Percentiles rank a stretch among this genome's conserved stretches.
Conservation (phyloP, 192 early-diverging fungal genomes). For the Rhizophagus clarus region DNA sequence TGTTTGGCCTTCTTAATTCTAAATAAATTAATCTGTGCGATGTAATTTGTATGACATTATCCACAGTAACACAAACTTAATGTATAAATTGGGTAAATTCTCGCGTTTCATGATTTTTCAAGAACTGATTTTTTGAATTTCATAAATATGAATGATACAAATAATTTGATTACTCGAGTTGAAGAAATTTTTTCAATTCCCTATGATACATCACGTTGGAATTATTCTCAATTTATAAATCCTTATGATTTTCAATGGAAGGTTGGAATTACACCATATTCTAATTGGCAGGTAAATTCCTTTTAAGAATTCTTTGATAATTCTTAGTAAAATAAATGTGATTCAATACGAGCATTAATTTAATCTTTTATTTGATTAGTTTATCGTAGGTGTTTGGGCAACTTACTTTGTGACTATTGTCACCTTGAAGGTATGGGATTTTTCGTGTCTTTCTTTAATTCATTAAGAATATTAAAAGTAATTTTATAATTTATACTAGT, state of each 20-base stretch:
- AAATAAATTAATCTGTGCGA: background rate
- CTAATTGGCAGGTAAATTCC: slow-evolving; percentile 21
- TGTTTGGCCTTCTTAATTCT: too few species aligned
- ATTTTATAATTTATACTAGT: background rate
- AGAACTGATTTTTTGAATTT: background rate
- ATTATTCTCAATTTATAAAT: slow-evolving; percentile 20
- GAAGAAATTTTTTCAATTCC: slow-evolving; percentile 1
- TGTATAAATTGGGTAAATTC: background rate
- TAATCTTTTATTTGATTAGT: slow-evolving; percentile 19
- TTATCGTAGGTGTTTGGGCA: slow-evolving; percentile 41
- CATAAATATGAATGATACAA: background rate
- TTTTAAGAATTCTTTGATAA: background rate
- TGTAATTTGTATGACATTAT: background rate
- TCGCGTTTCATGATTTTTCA: background rate
- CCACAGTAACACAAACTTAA: background rate
- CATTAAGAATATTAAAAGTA: background rate
- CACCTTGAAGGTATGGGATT: background rate
- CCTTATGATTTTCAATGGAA: slow-evolving; percentile 29
- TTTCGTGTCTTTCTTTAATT: background rate
- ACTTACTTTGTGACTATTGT: slow-evolving; percentile 44
- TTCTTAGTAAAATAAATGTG: background rate
- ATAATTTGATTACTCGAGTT: background rate
- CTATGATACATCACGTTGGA: slow-evolving; percentile 8
- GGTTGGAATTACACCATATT: slow-evolving; percentile 30
- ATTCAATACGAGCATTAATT: too few species aligned